Percentiles rank a stretch among this genome's conserved stretches.
phyloP scores from a whole-genome alignment of 2,329 filamentous ascomycete species.

The Dothideomycetes sp. region DNA sequence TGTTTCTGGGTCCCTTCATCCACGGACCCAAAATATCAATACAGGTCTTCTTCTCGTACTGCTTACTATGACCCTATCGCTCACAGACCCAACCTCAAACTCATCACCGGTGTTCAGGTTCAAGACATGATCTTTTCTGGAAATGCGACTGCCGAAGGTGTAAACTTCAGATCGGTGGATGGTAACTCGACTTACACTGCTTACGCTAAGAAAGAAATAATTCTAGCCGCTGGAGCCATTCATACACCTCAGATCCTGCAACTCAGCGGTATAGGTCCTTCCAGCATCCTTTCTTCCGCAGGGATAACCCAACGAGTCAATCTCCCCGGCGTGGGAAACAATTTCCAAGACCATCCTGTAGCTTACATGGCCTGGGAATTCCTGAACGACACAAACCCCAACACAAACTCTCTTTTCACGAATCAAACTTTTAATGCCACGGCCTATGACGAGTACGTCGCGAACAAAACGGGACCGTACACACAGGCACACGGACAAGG shows the following conservation, averaged over 20 bases:
- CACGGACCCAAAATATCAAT: conserved; percentile 27
- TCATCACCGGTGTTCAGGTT: conserved; percentile 20
- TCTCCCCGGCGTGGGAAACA: conserved; percentile 26
- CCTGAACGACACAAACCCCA: conserved; percentile 18
- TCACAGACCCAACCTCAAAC: conserved; percentile 25
- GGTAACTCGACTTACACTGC: conserved; percentile 3
- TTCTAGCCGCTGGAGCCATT: conserved; percentile 29
- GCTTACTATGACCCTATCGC: conserved; percentile 26
- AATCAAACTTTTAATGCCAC: conserved; percentile 18
- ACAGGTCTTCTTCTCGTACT: conserved; percentile 27
- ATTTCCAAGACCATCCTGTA: conserved; percentile 23
- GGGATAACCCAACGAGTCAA: conserved; percentile 25
- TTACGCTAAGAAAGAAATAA: conserved; percentile 23
- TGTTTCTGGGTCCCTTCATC: conserved; percentile 30
- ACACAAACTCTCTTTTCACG: conserved; percentile 25
- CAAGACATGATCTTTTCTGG: conserved; percentile 14
- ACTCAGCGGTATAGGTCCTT: conserved; percentile 22
- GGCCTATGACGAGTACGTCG: conserved; percentile 21
- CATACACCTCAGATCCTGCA: conserved; percentile 28
- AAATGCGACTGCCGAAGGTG: conserved; percentile 13
- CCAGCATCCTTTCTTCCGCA: conserved; percentile 19
- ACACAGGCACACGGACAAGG: conserved; percentile 28
- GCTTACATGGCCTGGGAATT: conserved; percentile 13
- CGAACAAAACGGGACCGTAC: conserved; percentile 22
- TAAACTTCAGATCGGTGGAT: conserved; percentile 7